Evolutionary conservation across 179 eudicot species (phyloP), one percentile per base, ranked within the genome.

Genomic region (Corrigiola litoralis): DNA sequence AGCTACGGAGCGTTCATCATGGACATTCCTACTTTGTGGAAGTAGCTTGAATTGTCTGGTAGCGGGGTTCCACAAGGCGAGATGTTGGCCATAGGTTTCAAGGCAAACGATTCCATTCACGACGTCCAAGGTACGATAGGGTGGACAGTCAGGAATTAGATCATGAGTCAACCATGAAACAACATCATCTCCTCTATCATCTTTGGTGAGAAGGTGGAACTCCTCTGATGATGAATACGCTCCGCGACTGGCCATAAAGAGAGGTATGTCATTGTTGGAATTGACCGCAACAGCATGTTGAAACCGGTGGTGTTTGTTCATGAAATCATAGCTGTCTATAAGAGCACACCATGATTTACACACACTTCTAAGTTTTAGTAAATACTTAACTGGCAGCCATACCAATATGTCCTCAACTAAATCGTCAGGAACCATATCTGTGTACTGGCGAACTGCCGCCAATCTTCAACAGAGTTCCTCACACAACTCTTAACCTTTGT

Each of bases 271-370:
- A 13, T 42, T 44, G 1, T 31, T 11, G 2, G n/a, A 13, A 41
- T 33, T 32, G 31, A 18, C 14, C 0, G n/a, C n/a, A n/a, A 53
- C 18, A 31, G 62, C 18, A 54, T 41, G 31, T 46, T 55, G 62
- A 31, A 28, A 10, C 20, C 55, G 23, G 10, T 66, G 45, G 27
- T 66, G 63, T 17, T 34, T 56, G 21, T 4, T 20, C 28, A 54
- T 55, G 29, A 66, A 66, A n/a, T 20, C 21, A 42, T 7, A 4
- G 29, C 31, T 31, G 11, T 55, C 34, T 23, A 54, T 55, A 0
- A 53, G 49, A 31, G 50, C 40, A 53, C 51, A 14, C 50, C 61
- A 66, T 41, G 51, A 33, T 55, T 66, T 67, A 45, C 71, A 3
- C 24, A 67, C 71, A n/a, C 63, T 56, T 52, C 60, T 65, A 18